Base-by-base conservation (phyloP, 371 early-diverging fungal species). In the Mortierella sp. region DNA sequence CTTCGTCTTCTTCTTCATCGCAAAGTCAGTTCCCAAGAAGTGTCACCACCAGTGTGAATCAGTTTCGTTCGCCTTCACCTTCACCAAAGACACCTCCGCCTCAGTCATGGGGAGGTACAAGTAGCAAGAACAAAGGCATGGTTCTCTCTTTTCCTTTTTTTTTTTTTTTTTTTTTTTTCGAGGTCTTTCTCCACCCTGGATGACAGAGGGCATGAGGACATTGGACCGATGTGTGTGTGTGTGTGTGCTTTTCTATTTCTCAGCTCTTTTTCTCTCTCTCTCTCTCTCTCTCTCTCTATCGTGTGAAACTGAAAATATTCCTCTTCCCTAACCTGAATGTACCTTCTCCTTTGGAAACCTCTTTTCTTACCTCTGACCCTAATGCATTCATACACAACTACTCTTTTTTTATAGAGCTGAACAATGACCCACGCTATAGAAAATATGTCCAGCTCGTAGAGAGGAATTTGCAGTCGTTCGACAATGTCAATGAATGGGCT, bases 401-500 rank as follows among this genome's bases (percentile, higher is more conserved):
- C 7, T 60, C 37, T 25, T 1, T 57, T 19, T 9, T 11, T 12
- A 9, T 63, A 70, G 80, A 79, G 23, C 62, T 79, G n/a, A 69
- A 72, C 44, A 73, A 66, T 56, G 95, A 95, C 70, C 90, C 94
- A 62, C 89, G 92, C 70, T 95, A 90, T 82, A 85, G 88, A 59
- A 91, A 92, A 71, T 95, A 96, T 68, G 90, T 87, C 29, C 91
- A 91, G 68, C 84, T 92, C 15, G 89, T 98, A 23, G 97, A 97
- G 61, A 90, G 91, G 58, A 95, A 92, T 60, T 75, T 98, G 59
- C 91, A 91, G 75, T 92, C 95, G 12, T 98, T 98, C 70, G 98
- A 98, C 77, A 82, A 68, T 59, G 93, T 98, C 16, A 93, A 88
- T 68, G 98, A 97, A 80, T 98, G 98, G 98, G 96, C 97, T 1